These are phyloP conservation scores for Aspergillus udagawae DNA, from an alignment of 2,329 filamentous ascomycete genomes.

Conservation along the genomic window DNA sequence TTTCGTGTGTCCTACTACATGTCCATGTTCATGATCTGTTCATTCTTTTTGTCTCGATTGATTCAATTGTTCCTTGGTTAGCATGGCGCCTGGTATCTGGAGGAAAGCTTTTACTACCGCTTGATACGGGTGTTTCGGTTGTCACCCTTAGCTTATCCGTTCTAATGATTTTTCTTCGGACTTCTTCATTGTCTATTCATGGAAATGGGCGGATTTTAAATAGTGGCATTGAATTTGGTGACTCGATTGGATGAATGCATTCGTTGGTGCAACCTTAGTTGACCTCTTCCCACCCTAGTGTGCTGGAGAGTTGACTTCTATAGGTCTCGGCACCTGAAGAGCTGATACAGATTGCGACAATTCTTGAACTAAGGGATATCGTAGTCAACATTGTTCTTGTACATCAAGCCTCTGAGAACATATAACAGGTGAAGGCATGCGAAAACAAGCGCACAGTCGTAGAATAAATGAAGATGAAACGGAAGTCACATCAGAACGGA, in stretches of 20 bases:
- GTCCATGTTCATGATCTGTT: background rate
- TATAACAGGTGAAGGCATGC: background rate
- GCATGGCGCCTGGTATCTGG: constrained; percentile 21
- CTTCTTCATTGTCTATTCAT: background rate
- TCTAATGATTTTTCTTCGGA: background rate
- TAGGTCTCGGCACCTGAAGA: background rate
- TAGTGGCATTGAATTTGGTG: background rate
- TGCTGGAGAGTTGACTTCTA: background rate
- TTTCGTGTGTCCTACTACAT: background rate
- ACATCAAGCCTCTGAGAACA: background rate
- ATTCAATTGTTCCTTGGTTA: constrained; percentile 15
- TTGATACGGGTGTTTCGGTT: constrained; percentile 13
- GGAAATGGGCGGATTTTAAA: background rate
- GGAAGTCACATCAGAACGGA: constrained; percentile 1
- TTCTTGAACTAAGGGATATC: background rate
- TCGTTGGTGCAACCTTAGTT: background rate
- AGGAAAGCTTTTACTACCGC: constrained; percentile 5
- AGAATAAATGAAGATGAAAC: background rate
- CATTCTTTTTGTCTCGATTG: constrained; percentile 1
- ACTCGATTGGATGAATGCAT: background rate
- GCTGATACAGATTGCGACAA: background rate
- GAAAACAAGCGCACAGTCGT: background rate
- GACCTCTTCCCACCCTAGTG: no score
- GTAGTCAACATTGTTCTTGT: background rate
- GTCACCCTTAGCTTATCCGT: background rate